Percentiles rank a stretch among this genome's conserved stretches.
phyloP scores from a whole-genome alignment of 1,284 basidiomycete genomes.

The Cutaneotrichosporon cyanovorans region DNA sequence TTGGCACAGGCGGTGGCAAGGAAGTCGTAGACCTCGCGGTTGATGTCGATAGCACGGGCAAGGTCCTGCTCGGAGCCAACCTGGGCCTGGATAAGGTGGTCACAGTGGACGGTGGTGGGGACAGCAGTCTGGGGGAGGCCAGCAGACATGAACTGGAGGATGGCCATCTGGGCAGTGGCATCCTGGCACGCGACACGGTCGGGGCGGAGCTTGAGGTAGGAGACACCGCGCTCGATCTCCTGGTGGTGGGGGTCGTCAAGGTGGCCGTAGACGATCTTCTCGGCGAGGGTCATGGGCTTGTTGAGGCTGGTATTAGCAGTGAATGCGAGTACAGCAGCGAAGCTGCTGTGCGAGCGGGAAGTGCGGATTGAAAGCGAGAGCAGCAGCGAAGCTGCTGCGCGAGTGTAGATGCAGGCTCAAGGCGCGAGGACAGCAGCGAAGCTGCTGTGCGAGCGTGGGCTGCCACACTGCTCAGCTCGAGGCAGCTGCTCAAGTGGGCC shows the following conservation, averaged over 20 bases:
- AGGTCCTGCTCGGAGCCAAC: constrained; percentile 89
- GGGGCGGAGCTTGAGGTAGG: constrained; percentile 91
- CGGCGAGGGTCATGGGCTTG: constrained; percentile 89
- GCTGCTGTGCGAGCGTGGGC: too few relatives aligned
- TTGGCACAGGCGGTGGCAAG: constrained; percentile 95
- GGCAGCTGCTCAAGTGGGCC: too few relatives aligned
- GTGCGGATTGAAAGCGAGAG: too few relatives aligned
- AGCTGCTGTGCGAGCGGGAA: too few relatives aligned
- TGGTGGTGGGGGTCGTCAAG: constrained; percentile 86
- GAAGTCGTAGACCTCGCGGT: constrained; percentile 99
- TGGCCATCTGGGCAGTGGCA: constrained; percentile 97
- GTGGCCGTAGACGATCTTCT: constrained; percentile 99
- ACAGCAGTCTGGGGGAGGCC: constrained; percentile 96
- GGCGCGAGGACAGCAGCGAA: too few relatives aligned
- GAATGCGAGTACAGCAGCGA: too few relatives aligned
- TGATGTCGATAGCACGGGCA: constrained; percentile 82
- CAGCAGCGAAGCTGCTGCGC: too few relatives aligned
- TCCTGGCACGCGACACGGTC: constrained; percentile 99
- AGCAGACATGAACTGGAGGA: constrained; percentile 99
- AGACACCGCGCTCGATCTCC: constrained; percentile 77
- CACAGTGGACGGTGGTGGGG: constrained; percentile 96
- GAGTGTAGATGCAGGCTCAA: too few relatives aligned
- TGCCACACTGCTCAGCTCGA: too few relatives aligned
- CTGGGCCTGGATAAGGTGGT: constrained; percentile 98
- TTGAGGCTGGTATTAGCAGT: constrained; percentile 63